Evolutionary conservation across 148 eudicot genomes (phyloP).

Genomic region (Amaranthus cruentus): DNA sequence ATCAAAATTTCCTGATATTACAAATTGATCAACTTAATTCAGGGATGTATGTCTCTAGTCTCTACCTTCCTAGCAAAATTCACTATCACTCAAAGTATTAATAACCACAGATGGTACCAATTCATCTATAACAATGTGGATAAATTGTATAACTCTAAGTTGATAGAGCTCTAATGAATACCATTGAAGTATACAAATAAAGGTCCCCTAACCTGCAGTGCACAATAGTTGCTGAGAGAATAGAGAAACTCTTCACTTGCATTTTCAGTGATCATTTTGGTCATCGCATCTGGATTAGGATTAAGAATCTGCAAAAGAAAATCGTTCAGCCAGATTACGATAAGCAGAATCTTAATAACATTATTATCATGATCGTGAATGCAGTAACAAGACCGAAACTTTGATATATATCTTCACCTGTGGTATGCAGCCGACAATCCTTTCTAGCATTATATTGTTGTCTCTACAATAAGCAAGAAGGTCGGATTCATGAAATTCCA

Average conservation of each 20-base stretch:
- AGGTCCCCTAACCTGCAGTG: conserved; percentile 74
- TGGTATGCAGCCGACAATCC: conserved; percentile 98
- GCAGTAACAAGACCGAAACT: neutral
- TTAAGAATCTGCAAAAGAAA: conserved; percentile 71
- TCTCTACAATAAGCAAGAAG: conserved; percentile 82
- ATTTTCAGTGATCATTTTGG: conserved; percentile 91
- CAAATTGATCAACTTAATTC: neutral
- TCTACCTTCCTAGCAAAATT: neutral
- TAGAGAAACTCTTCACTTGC: conserved; percentile 94
- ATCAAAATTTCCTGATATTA: neutral
- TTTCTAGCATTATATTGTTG: conserved; percentile 79
- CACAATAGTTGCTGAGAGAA: conserved; percentile 93
- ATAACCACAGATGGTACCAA: neutral
- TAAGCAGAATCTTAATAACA: neutral
- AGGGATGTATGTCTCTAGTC: neutral
- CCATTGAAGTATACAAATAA: conserved; percentile 5
- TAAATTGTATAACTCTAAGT: neutral
- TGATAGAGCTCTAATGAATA: neutral
- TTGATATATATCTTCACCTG: conserved; percentile 46
- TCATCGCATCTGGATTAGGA: conserved; percentile 99
- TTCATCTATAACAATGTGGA: neutral
- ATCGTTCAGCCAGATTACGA: neutral
- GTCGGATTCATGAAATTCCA: conserved; percentile 92
- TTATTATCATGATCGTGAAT: neutral
- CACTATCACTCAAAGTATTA: neutral